Evolutionary conservation across 805 yeast genomes (phyloP), one percentile per base, ranked within the genome.

Genomic region (Metschnikowia amazonensis): DNA sequence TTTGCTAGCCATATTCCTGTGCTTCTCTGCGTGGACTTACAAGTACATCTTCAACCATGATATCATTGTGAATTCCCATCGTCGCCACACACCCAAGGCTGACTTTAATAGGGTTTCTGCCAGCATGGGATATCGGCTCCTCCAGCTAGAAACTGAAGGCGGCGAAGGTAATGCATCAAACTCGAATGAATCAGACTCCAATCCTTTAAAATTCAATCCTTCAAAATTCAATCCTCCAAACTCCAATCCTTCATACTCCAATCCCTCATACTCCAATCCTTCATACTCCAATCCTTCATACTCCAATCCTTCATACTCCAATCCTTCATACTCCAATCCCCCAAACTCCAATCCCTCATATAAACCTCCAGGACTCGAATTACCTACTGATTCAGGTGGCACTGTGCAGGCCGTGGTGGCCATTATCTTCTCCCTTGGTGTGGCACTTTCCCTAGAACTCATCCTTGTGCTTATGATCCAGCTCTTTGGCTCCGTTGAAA

Each of bases 381-480:
- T n/a, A n/a, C n/a, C n/a, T n/a, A n/a, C n/a, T n/a, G n/a, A n/a
- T n/a, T n/a, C n/a, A n/a, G n/a, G n/a, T 14, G 18, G 5, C 30
- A 4, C 28, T 2, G 21, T 39, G 29, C 42, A 39, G 20, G 27
- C 10, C 23, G 29, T 53, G 11, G 58, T 64, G 8, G 65, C 67
- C 10, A 43, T 44, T 4, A 46, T 66, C 11, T 71, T 71, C 48
- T 57, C 68, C 31, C 34, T 52, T 7, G 58, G 66, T 11, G 48
- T 64, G 1, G 54, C 73, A 10, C 56, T 69, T 11, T 63, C 71
- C 32, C 50, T 63, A 7, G 61, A 61, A 47, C 52, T 70, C 30
- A 62, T 68, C 21, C 47, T 64, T 3, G 50, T 70, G 16, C 64
- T 70, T 55, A 58, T 70, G 63, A 62, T 68, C 46, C 75, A 72